A percentile compares a stretch with the other conserved stretches of the same genome.
phyloP scores from a whole-genome alignment of 148 eudicot genomes.

The Diospyros lotus region DNA sequence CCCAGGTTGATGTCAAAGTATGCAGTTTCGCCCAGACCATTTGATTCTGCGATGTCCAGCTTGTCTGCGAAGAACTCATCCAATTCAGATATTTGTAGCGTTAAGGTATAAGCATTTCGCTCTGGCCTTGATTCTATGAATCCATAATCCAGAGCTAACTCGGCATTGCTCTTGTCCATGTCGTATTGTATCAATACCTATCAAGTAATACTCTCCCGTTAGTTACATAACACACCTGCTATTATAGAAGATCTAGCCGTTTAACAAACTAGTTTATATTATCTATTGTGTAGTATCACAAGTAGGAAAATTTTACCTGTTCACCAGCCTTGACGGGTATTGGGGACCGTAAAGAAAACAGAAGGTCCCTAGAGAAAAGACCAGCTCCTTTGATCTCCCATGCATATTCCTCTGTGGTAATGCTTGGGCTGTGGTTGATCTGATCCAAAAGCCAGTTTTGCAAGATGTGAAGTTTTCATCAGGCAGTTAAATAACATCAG shows the following conservation, averaged over 20 bases:
- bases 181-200: constrained; percentile 91
- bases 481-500: not conserved
- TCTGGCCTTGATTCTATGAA: constrained; percentile 65
- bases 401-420: constrained; percentile 72
- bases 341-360: constrained; percentile 75
- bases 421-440: constrained; percentile 79
- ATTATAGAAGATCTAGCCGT: too few species aligned
- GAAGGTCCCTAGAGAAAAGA: constrained; percentile 76
- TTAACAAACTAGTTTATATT: not conserved
- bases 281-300: not conserved
- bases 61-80: constrained; percentile 84
- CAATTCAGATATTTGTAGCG: constrained; percentile 75
- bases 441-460: constrained; percentile 30
- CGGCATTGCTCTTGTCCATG: constrained; percentile 83
- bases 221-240: too few species aligned
- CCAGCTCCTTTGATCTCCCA: constrained; percentile 93
- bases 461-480: not conserved
- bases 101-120: constrained; percentile 71
- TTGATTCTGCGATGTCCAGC: constrained; percentile 84
- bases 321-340: constrained; percentile 79
- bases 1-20: constrained; percentile 80
- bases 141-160: constrained; percentile 90
- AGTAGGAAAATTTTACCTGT: constrained; percentile 49
- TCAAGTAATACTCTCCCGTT: not conserved
- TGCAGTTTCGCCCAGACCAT: constrained; percentile 67